Evolutionary conservation across 257 asterid species (phyloP).

Genomic region (Penstemon barbatus): DNA sequence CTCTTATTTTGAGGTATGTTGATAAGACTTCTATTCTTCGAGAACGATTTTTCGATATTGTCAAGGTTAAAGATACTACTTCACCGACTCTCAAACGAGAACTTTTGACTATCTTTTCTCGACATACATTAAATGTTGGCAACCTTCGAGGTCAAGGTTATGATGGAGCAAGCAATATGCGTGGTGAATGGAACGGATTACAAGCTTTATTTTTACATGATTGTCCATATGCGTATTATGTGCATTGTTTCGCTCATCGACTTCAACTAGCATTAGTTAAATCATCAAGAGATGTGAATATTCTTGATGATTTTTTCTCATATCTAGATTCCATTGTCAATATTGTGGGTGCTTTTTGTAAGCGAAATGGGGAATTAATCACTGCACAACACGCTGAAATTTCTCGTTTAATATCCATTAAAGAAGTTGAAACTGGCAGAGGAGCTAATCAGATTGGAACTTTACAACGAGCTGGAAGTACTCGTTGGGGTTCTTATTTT

Average conservation of each 20-base stretch:
- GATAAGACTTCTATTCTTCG: too few relatives aligned
- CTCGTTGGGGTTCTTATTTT: not conserved
- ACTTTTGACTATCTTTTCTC: not conserved
- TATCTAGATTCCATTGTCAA: not conserved
- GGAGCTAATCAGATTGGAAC: not conserved
- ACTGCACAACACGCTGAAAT: too few relatives aligned
- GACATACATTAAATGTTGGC: not conserved
- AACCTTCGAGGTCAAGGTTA: too few relatives aligned
- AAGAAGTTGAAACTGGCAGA: not conserved
- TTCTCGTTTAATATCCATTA: too few relatives aligned
- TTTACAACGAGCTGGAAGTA: not conserved
- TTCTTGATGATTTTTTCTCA: not conserved
- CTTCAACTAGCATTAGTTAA: not conserved
- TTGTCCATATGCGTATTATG: not conserved
- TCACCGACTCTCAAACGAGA: not conserved
- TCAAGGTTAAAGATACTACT: not conserved
- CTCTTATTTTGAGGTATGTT: too few relatives aligned
- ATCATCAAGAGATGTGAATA: not conserved
- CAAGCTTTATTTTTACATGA: not conserved
- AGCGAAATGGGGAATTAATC: too few relatives aligned
- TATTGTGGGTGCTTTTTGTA: not conserved
- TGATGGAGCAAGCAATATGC: too few relatives aligned
- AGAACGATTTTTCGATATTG: not conserved
- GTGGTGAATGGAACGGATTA: not conserved
- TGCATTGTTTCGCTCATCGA: not conserved